These are phyloP conservation scores for Letharia lupina DNA, from an alignment of 495 filamentous ascomycete genomes.

Conservation along the genomic window DNA sequence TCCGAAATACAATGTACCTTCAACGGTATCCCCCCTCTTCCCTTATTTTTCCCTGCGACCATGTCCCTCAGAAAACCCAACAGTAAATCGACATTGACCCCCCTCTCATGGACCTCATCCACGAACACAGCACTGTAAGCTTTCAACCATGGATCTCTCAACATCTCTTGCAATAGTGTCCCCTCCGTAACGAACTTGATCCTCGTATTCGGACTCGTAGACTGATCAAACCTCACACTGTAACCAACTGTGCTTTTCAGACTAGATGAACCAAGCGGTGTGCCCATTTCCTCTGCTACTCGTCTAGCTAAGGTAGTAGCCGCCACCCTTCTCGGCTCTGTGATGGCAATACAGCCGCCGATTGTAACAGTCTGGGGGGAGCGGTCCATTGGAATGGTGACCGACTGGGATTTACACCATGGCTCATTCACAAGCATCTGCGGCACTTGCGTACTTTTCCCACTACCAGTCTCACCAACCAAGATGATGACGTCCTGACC, in stretches of 20 bases:
- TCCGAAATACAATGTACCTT: slow-evolving; percentile 36
- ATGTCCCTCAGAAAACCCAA: slow-evolving; percentile 80
- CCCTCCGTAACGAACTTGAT: slow-evolving; percentile 97
- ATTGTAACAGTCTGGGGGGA: slow-evolving; percentile 49
- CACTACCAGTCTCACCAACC: slow-evolving; percentile 89
- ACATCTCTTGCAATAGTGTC: slow-evolving; percentile 90
- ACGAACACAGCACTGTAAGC: slow-evolving; percentile 87
- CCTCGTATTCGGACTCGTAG: slow-evolving; percentile 58
- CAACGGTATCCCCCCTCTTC: slow-evolving; percentile 60
- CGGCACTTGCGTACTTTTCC: slow-evolving; percentile 94
- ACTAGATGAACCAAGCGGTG: slow-evolving; percentile 57
- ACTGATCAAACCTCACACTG: slow-evolving; percentile 87
- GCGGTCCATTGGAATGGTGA: slow-evolving; percentile 13
- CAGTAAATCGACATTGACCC: slow-evolving; percentile 88
- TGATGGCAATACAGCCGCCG: slow-evolving; percentile 88
- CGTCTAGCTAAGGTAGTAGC: slow-evolving; percentile 86
- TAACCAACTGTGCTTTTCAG: slow-evolving; percentile 77
- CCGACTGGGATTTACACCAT: slow-evolving; percentile 57
- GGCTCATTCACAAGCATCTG: slow-evolving; percentile 75
- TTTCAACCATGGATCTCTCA: slow-evolving; percentile 72
- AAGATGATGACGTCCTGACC: slow-evolving; percentile 73
- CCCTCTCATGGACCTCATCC: slow-evolving; percentile 95
- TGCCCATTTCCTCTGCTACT: slow-evolving; percentile 86
- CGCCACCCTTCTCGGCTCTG: slow-evolving; percentile 86
- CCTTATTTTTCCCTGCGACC: slow-evolving; percentile 45